A percentile compares a stretch with the other conserved stretches of the same genome.
Evolutionary conservation across 1,139 yeast species (phyloP).

Genomic region (Taiozyma sp.): DNA sequence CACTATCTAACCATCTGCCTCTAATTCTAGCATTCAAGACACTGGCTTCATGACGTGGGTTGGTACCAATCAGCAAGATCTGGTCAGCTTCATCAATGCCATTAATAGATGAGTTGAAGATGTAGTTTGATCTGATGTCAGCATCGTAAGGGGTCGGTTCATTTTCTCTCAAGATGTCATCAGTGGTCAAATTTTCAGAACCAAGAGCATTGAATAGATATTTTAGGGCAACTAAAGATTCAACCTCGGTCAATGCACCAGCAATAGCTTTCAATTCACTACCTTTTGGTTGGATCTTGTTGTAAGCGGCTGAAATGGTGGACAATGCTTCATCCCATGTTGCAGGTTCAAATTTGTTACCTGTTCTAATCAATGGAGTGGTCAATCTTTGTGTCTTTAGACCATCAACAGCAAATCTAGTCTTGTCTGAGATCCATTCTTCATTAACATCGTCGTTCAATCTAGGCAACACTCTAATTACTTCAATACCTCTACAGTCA

Average conservation of each 20-base stretch:
- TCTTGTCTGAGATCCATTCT: slow-evolving; percentile 90
- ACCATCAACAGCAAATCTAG: slow-evolving; percentile 85
- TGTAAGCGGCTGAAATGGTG: slow-evolving; percentile 61
- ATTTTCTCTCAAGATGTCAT: slow-evolving; percentile 38
- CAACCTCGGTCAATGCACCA: slow-evolving; percentile 83
- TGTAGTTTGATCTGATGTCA: slow-evolving; percentile 75
- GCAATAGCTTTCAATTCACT: slow-evolving; percentile 78
- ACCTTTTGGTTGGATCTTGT: slow-evolving; percentile 54
- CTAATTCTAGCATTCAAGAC: slow-evolving; percentile 83
- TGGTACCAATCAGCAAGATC: slow-evolving; percentile 75
- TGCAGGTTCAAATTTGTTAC: slow-evolving; percentile 67
- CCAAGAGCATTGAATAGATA: slow-evolving; percentile 75
- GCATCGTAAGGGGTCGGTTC: slow-evolving; percentile 66
- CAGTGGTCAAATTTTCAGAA: slow-evolving; percentile 79
- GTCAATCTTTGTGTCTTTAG: slow-evolving; percentile 84
- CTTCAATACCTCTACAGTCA: slow-evolving; percentile 85
- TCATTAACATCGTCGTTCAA: slow-evolving; percentile 84
- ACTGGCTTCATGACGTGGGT: slow-evolving; percentile 90
- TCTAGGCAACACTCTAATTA: slow-evolving; percentile 84
- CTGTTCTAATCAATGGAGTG: slow-evolving; percentile 71
- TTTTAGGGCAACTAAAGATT: slow-evolving; percentile 76
- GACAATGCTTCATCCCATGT: slow-evolving; percentile 88
- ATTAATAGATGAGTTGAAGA: slow-evolving; percentile 74
- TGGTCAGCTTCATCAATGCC: slow-evolving; percentile 84
- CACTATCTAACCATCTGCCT: slow-evolving; percentile 72